Evolutionary conservation across 305 asterid species (phyloP).

Genomic region (Solanum hybrid): DNA sequence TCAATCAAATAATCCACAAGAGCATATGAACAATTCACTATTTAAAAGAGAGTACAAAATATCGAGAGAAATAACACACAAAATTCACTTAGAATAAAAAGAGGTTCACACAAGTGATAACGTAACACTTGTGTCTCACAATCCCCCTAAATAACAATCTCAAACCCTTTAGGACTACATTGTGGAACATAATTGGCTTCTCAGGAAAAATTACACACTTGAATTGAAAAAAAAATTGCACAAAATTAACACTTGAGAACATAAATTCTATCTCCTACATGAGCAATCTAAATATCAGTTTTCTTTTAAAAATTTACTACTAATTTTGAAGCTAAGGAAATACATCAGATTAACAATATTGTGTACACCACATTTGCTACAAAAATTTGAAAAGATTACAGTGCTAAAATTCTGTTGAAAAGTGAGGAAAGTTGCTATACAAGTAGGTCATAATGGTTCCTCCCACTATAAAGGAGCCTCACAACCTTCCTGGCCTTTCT

Average conservation of each 20-base stretch:
- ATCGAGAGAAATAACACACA: not conserved
- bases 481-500: slow-evolving; percentile 49
- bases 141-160: not conserved
- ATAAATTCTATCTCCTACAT: not conserved
- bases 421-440: slow-evolving; percentile 24
- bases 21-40: not conserved
- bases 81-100: too few relatives aligned
- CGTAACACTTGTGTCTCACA: not conserved
- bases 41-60: not conserved
- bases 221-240: not conserved
- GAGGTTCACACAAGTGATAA: not conserved
- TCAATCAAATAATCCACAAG: not conserved
- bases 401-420: not conserved
- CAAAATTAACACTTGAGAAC: not conserved
- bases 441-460: slow-evolving; percentile 79
- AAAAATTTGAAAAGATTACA: not conserved
- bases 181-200: not conserved
- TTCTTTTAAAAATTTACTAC: not conserved
- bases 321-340: not conserved
- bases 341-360: not conserved
- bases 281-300: not conserved
- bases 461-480: slow-evolving; percentile 70
- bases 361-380: not conserved
- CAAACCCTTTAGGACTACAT: not conserved
- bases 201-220: not conserved